Evolutionary conservation across 164 flowering plant species (phyloP), one percentile per base, ranked within the genome.

Genomic region (Euptelea pleiosperma): DNA sequence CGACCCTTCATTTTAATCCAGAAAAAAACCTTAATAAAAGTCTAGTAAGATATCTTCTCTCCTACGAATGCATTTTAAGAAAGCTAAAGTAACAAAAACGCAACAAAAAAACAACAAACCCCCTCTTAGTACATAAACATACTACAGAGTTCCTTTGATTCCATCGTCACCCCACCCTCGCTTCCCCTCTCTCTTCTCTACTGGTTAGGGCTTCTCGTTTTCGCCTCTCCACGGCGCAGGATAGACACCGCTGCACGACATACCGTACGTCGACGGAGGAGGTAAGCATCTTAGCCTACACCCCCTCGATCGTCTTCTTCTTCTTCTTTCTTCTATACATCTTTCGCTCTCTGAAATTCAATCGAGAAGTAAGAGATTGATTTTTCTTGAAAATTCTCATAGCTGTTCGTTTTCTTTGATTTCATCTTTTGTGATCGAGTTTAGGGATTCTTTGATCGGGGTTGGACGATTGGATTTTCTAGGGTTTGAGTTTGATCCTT

Each of bases 271-370:
- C 62, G 49, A 26, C 39, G n/a, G n/a, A n/a, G 53, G 69, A 75
- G 82, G 82, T 75, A 68, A 63, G 58, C 45, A 47, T 33, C 69
- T 52, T 52, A 50, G 46, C 52, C 19, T 58, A 29, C 41, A 14
- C 61, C 22, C 35, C 37, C 14, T 3, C 18, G 28, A 11, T 42
- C 12, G n/a, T 24, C 8, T 22, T 41, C 33, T 3, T 42, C 1
- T 19, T 37, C 35, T 42, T 6, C n/a, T 30, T 24, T 56, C 25
- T 42, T n/a, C n/a, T 42, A 7, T 16, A 2, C 18, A 3, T 55
- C 15, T 51, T 16, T 3, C 18, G 3, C 2, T 16, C 15, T 24
- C 11, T n/a, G n/a, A 7, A 26, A 28, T 56, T 30, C 56, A 49
- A 56, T 47, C 18, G 28, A 7, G 2, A 55, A 18, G n/a, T n/a